Base-by-base conservation (phyloP, 2,329 filamentous ascomycete genomes). In the Colletotrichum tofieldiae region DNA sequence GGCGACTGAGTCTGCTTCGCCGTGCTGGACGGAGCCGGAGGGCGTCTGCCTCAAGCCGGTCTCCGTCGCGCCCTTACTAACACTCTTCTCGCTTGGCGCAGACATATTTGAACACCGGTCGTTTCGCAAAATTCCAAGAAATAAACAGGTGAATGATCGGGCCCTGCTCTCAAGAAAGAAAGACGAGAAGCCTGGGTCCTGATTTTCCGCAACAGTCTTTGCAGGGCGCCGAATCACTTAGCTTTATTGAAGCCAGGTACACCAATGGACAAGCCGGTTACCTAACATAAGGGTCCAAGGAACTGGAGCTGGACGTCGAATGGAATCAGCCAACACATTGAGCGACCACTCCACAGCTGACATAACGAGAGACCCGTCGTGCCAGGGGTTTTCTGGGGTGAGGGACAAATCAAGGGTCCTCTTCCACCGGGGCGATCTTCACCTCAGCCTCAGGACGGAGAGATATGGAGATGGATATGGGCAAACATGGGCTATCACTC, bases 1-100 rank as follows among this genome's bases (percentile, higher is more conserved):
- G 51, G 81, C 78, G 9, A 60, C 65, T 5, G 69, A 69, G 18
- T 58, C 66, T 5, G 45, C 70, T 20, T 72, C 70, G 20, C 70
- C 65, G 29, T 60, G 52, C 23, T 60, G 66, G 11, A 72, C 29
- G 16, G 70, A 70, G 52, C 60, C 66, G 43, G 70, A 72, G 16
- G 37, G 59, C 37, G 70, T 59, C 41, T 61, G 70, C 1, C 59
- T 60, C 47, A 72, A 51, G 26, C 29, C 47, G 23, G 61, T 35
- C 45, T 70, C 70, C 5, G 47, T n/a, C 32, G 39, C 70, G 6
- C 47, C 47, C 60, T 72, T 72, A 16, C 37, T 47, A 29, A 45
- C 59, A 47, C 65, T 70, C 60, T 72, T 72, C 60, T 72, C 70
- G 35, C 70, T 72, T 29, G 59, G 47, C 9, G 69, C 39, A 26